Conservation (phyloP, 116 monocot genomes). For the Cymodocea nodosa region DNA sequence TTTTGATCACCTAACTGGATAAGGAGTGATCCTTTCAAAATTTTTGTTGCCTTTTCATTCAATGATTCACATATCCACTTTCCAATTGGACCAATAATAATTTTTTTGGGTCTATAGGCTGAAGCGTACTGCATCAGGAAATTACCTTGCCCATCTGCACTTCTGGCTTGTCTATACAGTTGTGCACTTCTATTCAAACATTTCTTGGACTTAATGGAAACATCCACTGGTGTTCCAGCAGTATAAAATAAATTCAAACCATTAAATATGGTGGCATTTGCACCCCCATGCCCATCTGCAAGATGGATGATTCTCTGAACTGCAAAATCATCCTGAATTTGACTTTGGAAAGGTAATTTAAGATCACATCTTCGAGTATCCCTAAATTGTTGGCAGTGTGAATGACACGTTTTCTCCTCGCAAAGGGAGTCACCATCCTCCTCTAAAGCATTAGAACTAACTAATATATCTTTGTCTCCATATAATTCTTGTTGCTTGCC, state of each 20-base stretch:
- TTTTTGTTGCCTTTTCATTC: constrained; percentile 11
- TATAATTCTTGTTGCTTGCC: background rate
- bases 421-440: background rate
- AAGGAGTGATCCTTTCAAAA: constrained; percentile 24
- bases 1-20: constrained; percentile 14
- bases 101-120: constrained; percentile 5
- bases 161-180: constrained; percentile 18
- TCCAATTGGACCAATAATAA: constrained; percentile 15
- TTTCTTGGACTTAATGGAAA: constrained; percentile 21
- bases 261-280: background rate
- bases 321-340: background rate
- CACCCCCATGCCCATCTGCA: background rate
- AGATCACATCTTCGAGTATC: background rate
- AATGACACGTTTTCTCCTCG: background rate
- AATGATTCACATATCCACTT: constrained; percentile 26
- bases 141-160: constrained; percentile 12
- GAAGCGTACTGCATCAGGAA: constrained; percentile 15
- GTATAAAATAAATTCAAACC: constrained; percentile 6
- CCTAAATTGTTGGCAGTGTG: background rate
- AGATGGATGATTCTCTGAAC: background rate
- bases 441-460: background rate
- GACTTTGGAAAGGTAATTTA: background rate
- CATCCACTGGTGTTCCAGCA: constrained; percentile 2
- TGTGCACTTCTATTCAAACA: constrained; percentile 23
- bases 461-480: background rate